Conservation (phyloP, 2,329 filamentous ascomycete genomes). For the Tothia fuscella region DNA sequence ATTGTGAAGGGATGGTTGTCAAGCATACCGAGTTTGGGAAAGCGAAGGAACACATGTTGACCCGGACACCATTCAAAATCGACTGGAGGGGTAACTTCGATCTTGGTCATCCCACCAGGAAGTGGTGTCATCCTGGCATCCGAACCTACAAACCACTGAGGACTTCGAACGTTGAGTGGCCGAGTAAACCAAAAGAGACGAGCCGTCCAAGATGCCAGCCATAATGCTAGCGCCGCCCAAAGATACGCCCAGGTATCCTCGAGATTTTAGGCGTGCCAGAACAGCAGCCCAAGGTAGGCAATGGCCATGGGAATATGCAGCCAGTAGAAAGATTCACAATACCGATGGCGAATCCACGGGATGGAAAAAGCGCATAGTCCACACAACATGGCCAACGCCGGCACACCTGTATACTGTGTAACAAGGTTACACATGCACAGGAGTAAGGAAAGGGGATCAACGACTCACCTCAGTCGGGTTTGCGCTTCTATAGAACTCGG, state of each 20-base stretch:
- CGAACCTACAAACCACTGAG: slow-evolving; percentile 35
- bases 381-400: slow-evolving; percentile 57
- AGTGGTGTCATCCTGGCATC: no score
- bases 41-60: slow-evolving; percentile 10
- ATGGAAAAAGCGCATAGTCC: slow-evolving; percentile 80
- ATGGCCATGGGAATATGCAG: slow-evolving; percentile 73
- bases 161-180: slow-evolving; percentile 35
- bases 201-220: background rate
- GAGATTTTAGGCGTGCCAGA: slow-evolving; percentile 97
- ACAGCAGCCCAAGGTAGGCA: slow-evolving; percentile 69
- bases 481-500: slow-evolving; percentile 6
- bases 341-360: slow-evolving; percentile 59
- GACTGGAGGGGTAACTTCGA: slow-evolving; percentile 86
- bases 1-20: slow-evolving; percentile 93
- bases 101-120: slow-evolving; percentile 76
- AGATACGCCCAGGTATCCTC: slow-evolving; percentile 80
- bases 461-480: slow-evolving; percentile 12
- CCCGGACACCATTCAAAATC: slow-evolving; percentile 61
- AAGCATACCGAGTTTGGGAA: slow-evolving; percentile 59
- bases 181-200: background rate
- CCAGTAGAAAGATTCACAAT: slow-evolving; percentile 80
- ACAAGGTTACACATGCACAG: slow-evolving; percentile 13
- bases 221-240: background rate
- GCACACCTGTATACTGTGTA: slow-evolving; percentile 40
- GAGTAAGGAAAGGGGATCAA: slow-evolving; percentile 24